A percentile compares a stretch with the other conserved stretches of the same genome.
Conservation (phyloP, 352 stramenopile genomes). For the Globisporangium camurandrum region DNA sequence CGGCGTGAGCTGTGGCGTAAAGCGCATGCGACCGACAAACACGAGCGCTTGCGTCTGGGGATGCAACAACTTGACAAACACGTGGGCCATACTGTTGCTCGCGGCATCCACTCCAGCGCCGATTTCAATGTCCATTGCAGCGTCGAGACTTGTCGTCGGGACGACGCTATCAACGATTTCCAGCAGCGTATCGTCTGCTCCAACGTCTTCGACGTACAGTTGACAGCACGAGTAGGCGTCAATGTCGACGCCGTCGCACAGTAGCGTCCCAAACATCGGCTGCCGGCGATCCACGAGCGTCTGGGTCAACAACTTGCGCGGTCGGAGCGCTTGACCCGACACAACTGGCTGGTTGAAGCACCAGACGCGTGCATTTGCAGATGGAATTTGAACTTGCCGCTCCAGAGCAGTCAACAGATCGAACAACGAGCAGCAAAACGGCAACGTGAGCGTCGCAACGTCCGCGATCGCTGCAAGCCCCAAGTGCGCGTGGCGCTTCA, state of each 20-base stretch:
- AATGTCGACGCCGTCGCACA: constrained; percentile 75
- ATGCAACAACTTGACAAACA: constrained; percentile 68
- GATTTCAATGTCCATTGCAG: neutral
- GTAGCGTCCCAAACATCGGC: constrained; percentile 60
- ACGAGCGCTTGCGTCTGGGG: constrained; percentile 25
- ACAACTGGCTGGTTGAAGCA: constrained; percentile 76
- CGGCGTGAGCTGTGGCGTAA: constrained; percentile 24
- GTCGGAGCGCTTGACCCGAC: constrained; percentile 61
- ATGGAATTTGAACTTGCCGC: constrained; percentile 19
- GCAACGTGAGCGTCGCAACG: constrained; percentile 42
- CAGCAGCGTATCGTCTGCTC: constrained; percentile 24
- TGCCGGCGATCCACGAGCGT: constrained; percentile 25
- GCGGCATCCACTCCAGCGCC: too few species aligned
- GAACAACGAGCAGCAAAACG: constrained; percentile 58
- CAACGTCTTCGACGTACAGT: constrained; percentile 53
- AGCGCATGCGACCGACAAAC: constrained; percentile 34
- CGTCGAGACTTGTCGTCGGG: neutral
- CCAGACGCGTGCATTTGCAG: constrained; percentile 35
- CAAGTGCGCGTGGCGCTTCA: constrained; percentile 39
- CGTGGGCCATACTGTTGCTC: constrained; percentile 15
- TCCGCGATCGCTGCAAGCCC: constrained; percentile 47
- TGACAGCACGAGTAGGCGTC: constrained; percentile 79
- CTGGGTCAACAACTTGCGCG: constrained; percentile 56
- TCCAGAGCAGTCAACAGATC: constrained; percentile 43
- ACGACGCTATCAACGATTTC: constrained; percentile 10